Base-by-base conservation (phyloP, 441 rosid genomes). In the Breynia disticha region DNA sequence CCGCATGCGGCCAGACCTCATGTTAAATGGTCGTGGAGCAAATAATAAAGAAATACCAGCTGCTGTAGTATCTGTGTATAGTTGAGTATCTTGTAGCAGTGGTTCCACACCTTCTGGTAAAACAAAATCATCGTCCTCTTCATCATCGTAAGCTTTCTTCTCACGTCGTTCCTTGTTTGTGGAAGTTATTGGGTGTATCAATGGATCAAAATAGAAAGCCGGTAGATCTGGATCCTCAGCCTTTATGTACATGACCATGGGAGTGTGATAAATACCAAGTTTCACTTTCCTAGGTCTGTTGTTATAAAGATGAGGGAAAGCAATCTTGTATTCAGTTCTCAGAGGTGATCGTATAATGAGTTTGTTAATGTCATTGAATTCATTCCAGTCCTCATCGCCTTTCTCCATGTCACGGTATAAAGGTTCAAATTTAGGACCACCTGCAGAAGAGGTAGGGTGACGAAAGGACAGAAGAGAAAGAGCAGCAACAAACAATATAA, bases 351-450 rank as follows among this genome's bases (percentile, higher is more conserved):
- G 83, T 53, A 89, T 94, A 50, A 94, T 89, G 53, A 94, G 97
- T 72, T 94, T 94, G 78, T 94, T 94, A 51, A 94, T 94, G 72
- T 94, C 97, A 73, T 94, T 94, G 65, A 94, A 94, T 70, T 94
- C 99, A 51, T 94, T 94, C 99, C 99, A 94, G 63, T 94, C 99
- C 55, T 94, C 99, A 61, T 94, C 97, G n/a, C 99, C 99, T 75
- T 93, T 93, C 76, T 93, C 99, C 99, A 93, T 89, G 69, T 93
- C 99, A 50, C 97, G 97, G 45, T 89, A 89, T 69, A 94, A 57
- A 20, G 99, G 99, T 63, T 94, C 99, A 78, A 94, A 94, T 76
- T 94, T 94, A 2, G 97, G 99, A 11, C 99, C 99, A 59, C 97
- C 97, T 90, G 64, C 50, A n/a, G n/a, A n/a, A n/a, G n/a, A n/a